These are phyloP conservation scores for Cyberlindnera maritima DNA, from an alignment of 805 yeast species.

Conservation along the genomic window DNA sequence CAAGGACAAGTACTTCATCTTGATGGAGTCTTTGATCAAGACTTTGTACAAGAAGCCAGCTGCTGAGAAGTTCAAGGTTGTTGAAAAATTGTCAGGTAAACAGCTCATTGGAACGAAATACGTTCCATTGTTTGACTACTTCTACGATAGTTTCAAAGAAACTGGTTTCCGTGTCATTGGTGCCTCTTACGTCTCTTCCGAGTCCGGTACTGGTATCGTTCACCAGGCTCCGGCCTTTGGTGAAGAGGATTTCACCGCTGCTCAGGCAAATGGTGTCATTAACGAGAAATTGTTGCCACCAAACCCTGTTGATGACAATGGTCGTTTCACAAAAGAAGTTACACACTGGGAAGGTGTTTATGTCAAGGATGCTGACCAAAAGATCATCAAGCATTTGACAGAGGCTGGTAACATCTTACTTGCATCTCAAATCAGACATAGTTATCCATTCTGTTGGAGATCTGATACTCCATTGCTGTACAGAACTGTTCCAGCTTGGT, in stretches of 20 bases:
- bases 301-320: conserved; percentile 92
- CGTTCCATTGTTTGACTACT: conserved; percentile 81
- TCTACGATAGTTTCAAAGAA: conserved; percentile 69
- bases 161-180: conserved; percentile 79
- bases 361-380: conserved; percentile 94
- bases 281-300: conserved; percentile 72
- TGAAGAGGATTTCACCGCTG: conserved; percentile 93
- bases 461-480: conserved; percentile 96
- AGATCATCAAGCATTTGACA: conserved; percentile 81
- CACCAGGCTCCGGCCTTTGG: conserved; percentile 99
- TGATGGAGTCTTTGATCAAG: conserved; percentile 79
- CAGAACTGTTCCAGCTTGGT: conserved; percentile 98
- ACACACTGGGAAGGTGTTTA: conserved; percentile 75
- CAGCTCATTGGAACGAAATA: conserved; percentile 78
- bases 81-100: conserved; percentile 76
- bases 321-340: conserved; percentile 76
- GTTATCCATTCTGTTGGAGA: conserved; percentile 99
- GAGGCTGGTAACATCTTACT: conserved; percentile 71
- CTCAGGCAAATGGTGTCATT: conserved; percentile 73
- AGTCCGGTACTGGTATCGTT: conserved; percentile 98
- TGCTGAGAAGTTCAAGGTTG: conserved; percentile 79
- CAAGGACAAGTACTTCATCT: conserved; percentile 73
- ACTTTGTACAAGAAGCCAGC: conserved; percentile 93
- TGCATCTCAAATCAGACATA: conserved; percentile 84
- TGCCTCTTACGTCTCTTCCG: conserved; percentile 84